A percentile compares a stretch with the other conserved stretches of the same genome.
phyloP scores from a whole-genome alignment of 352 stramenopile species.

The Thalassiosira mediterranea region DNA sequence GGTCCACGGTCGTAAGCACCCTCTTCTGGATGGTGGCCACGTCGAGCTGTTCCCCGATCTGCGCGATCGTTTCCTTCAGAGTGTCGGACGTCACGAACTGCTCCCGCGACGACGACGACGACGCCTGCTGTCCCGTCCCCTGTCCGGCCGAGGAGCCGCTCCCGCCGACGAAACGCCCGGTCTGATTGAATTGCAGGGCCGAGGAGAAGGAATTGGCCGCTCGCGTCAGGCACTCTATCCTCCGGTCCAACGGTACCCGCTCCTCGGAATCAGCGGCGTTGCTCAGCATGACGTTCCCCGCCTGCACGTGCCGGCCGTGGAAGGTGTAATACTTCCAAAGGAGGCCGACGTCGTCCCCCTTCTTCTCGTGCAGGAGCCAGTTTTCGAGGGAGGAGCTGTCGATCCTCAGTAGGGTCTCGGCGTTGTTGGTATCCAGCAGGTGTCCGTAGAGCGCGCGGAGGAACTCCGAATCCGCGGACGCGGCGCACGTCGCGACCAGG shows the following conservation, averaged over 20 bases:
- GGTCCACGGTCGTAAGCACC: slow-evolving; percentile 60
- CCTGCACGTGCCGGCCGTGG: slow-evolving; percentile 61
- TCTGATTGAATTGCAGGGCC: slow-evolving; percentile 15
- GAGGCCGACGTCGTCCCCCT: slow-evolving; percentile 61
- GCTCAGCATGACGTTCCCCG: slow-evolving; percentile 65
- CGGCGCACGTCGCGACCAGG: slow-evolving; percentile 50
- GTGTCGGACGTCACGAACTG: slow-evolving; percentile 24
- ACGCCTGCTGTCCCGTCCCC: background rate
- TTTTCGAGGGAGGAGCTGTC: slow-evolving; percentile 72
- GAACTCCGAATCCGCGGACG: slow-evolving; percentile 68
- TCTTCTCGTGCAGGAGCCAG: slow-evolving; percentile 66
- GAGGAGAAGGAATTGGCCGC: slow-evolving; percentile 48
- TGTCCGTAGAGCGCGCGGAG: slow-evolving; percentile 70
- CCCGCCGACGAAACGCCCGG: background rate
- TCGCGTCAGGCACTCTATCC: slow-evolving; percentile 73
- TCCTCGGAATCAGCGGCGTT: slow-evolving; percentile 46
- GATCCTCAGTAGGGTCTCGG: slow-evolving; percentile 72
- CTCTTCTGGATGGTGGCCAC: slow-evolving; percentile 74
- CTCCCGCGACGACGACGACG: slow-evolving; percentile 2
- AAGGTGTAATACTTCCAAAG: slow-evolving; percentile 77
- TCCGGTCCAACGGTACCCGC: slow-evolving; percentile 60
- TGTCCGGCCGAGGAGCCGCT: background rate
- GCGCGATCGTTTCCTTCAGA: slow-evolving; percentile 34
- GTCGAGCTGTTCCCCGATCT: slow-evolving; percentile 66
- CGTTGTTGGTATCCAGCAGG: slow-evolving; percentile 68